Percentiles rank a stretch among this genome's conserved stretches.
Evolutionary conservation across 139 green algal genomes (phyloP).

Genomic region (Yamagishiella unicocca): DNA sequence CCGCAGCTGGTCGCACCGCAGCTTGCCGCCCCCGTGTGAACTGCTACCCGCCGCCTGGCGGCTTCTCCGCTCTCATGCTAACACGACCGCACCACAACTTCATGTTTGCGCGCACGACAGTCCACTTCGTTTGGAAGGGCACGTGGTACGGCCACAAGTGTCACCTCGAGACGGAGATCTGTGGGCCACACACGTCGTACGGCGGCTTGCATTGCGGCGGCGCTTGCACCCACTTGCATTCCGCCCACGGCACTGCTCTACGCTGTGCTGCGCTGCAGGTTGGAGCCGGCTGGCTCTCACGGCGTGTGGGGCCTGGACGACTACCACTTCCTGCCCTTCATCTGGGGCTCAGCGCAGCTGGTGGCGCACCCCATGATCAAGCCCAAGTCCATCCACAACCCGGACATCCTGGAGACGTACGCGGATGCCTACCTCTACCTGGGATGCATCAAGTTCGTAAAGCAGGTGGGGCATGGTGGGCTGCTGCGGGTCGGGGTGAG

Average conservation of each 20-base stretch:
- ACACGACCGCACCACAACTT: no score
- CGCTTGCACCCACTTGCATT: no score
- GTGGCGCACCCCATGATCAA: conserved; percentile 81
- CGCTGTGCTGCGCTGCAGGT: conserved; percentile 68
- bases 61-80: no score
- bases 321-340: conserved; percentile 98
- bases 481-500: neutral
- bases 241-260: no score
- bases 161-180: no score
- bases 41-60: no score
- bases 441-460: conserved; percentile 83
- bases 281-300: conserved; percentile 96
- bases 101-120: no score
- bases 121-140: no score
- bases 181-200: no score
- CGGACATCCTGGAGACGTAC: conserved; percentile 80
- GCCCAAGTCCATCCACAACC: conserved; percentile 87
- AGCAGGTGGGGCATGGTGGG: conserved; percentile 64
- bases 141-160: no score
- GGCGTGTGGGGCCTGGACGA: conserved; percentile 99
- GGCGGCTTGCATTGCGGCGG: no score
- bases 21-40: no score
- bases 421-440: conserved; percentile 93
- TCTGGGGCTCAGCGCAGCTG: conserved; percentile 91
- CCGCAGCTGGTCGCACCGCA: neutral